Evolutionary conservation across 768 basidiomycete genomes (phyloP), one percentile per base, ranked within the genome.

Genomic region (Podaxis rugospora): DNA sequence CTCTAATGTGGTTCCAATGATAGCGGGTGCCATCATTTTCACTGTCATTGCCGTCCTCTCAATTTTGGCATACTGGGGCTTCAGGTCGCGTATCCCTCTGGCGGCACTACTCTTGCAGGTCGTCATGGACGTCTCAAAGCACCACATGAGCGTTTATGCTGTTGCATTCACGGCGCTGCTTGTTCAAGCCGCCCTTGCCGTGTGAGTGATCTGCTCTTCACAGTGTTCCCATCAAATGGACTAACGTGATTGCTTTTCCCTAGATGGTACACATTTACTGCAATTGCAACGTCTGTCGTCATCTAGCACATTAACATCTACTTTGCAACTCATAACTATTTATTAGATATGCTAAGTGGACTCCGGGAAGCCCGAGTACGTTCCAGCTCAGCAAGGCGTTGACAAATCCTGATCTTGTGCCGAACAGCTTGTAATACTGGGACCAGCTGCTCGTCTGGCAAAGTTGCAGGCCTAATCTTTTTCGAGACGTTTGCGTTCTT

Each of bases 11-110:
- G 32, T 32, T 32, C 7, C 7, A 32, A 32, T 32, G 49, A 63
- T 68, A 90, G 88, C 89, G 51, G 91, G 88, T 7, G 92, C 92
- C 2, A 89, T 93, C 66, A 86, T 93, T 61, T 92, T 92, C 77
- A 89, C 90, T 1, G 72, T 93, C 59, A 87, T 94, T 61, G 89
- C 92, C 0, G 63, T 93, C 28, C 70, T 94, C 57, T 92, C 90
- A 1, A 70, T 93, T 6, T 68, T 93, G 13, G 82, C 87, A 27
- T 93, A 93, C 75, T 90, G 79, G 65, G 90, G 86, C 18, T 87
- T 83, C 68, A 78, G 79, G 58, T 80, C 80, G 7, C 86, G 91
- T 32, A 93, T 95, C 55, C 92, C 91, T 0, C 76, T 95, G 2
- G 90, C 91, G 0, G 83, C 89, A 6, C 72, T 93, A 5, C 80